Base-by-base conservation (phyloP, 1,284 basidiomycete species). In the Papiliotrema flavescens region DNA sequence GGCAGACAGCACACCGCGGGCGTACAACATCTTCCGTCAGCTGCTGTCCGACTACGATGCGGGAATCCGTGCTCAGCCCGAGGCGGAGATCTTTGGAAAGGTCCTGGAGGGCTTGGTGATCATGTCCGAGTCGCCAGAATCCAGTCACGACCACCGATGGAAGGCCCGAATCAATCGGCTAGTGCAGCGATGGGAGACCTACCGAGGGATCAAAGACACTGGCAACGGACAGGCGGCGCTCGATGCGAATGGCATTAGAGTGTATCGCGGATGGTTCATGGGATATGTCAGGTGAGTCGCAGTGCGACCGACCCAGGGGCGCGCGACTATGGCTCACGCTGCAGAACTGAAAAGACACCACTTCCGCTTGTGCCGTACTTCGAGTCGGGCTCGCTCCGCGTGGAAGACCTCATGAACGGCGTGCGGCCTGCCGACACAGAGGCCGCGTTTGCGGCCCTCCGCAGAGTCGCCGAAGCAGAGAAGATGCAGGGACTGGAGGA, bases 211-310 rank as follows among this genome's bases (percentile, higher is more conserved):
- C n/a, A n/a, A n/a, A n/a, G 49, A 51, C 17, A 19, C 55, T n/a
- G 50, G 54, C 42, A 58, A 55, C 3, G 45, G 48, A 0, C 44
- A 43, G 7, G 61, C 58, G 1, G 65, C 54, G 26, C 40, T 69
- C n/a, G 47, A 61, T 1, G 48, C 66, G 17, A 64, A 62, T 2
- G 75, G 74, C 5, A 53, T 71, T n/a, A 71, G 65, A 49, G 59
- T 77, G 9, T 77, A 77, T 57, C 65, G 67, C 43, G 74, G 70
- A 0, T 75, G 68, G 67, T 65, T 76, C 32, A 59, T 62, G 9
- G 75, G 71, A 48, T 46, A 69, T 3, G 43, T 73, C 11, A 53
- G 56, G 71, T 74, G 48, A 65, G 71, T 66, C 15, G n/a, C n/a
- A n/a, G n/a, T n/a, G n/a, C n/a, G n/a, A n/a, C n/a, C n/a, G n/a